Base-by-base conservation (phyloP, 2,329 filamentous ascomycete genomes). In the Fusarium dimerum region DNA sequence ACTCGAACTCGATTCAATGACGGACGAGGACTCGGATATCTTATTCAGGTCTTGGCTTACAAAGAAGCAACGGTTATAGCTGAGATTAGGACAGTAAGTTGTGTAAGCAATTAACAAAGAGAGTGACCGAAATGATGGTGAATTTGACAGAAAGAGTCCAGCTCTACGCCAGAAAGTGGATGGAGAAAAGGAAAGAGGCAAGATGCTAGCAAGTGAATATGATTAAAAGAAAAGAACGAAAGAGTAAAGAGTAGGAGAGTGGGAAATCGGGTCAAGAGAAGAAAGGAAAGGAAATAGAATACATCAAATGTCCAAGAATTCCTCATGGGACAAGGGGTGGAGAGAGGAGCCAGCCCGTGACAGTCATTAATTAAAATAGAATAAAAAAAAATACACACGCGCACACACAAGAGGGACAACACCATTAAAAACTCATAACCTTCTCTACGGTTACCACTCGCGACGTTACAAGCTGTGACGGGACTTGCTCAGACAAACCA, bases 101-200 rank as follows among this genome's bases (percentile, higher is more conserved):
- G n/a, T n/a, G 30, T 32, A 32, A 32, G 30, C 12, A 32, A 12
- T 32, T 12, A 36, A 36, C 32, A 36, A 36, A 15, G 40, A 30
- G 15, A 15, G 18, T 39, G 40, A 41, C 7, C 30, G 41, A 36
- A 46, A 58, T 40, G 32, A 32, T 60, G 38, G 7, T 40, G 48
- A 26, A 26, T 26, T 26, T 54, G 42, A 50, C 46, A 54, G 50
- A 51, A 44, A 57, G 57, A 60, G 57, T 53, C 57, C 54, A 59
- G 57, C 57, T 60, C 57, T 42, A 56, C 48, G 54, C 57, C 57
- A 49, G 47, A 40, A 61, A 59, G 45, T 32, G 48, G 20, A 26
- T 26, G 7, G 20, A 26, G 20, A 41, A 52, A 54, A 54, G 45
- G 39, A 32, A 47, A 49, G 26, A 26, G 38, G 32, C n/a, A 26